These are phyloP conservation scores for Tulasnella sp. DNA, from an alignment of 768 basidiomycete genomes.

Conservation along the genomic window DNA sequence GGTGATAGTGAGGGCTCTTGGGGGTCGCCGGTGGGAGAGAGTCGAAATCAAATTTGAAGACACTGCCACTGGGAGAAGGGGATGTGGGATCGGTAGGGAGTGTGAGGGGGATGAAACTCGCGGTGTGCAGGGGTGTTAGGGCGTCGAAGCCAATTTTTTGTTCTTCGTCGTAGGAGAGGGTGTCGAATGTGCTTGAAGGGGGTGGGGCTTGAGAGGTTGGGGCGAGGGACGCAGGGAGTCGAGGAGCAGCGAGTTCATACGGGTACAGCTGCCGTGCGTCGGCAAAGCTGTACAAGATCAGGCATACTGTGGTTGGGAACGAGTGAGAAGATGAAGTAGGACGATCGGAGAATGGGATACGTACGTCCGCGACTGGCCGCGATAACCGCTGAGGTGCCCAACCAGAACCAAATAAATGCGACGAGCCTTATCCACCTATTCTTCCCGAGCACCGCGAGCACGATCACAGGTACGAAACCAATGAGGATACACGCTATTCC, in stretches of 20 bases:
- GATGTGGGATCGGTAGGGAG: background rate
- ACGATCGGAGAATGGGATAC: background rate
- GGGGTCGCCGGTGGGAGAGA: background rate
- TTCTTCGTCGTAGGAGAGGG: background rate
- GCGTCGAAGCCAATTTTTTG: background rate
- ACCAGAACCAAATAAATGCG: conserved; percentile 17
- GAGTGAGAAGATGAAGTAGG: background rate
- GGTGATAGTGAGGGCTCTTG: background rate
- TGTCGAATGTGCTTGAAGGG: background rate
- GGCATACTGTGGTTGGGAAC: conserved; percentile 7
- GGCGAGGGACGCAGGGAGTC: background rate
- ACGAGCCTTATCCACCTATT: conserved; percentile 8
- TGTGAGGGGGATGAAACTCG: background rate
- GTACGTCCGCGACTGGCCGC: conserved; percentile 18
- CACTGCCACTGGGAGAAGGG: background rate
- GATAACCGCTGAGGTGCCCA: conserved; percentile 16
- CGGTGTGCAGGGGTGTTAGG: background rate
- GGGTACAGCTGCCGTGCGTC: conserved; percentile 20
- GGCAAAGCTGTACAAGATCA: conserved; percentile 19
- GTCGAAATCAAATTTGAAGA: conserved; percentile 10
- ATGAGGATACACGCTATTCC: conserved; percentile 16
- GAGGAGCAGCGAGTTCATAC: conserved; percentile 25
- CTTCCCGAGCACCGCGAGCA: background rate
- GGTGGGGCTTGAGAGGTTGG: background rate
- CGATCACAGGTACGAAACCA: conserved; percentile 16